These are phyloP conservation scores for Chlorella vulgaris DNA, from an alignment of 139 green algal species.

Conservation along the genomic window DNA sequence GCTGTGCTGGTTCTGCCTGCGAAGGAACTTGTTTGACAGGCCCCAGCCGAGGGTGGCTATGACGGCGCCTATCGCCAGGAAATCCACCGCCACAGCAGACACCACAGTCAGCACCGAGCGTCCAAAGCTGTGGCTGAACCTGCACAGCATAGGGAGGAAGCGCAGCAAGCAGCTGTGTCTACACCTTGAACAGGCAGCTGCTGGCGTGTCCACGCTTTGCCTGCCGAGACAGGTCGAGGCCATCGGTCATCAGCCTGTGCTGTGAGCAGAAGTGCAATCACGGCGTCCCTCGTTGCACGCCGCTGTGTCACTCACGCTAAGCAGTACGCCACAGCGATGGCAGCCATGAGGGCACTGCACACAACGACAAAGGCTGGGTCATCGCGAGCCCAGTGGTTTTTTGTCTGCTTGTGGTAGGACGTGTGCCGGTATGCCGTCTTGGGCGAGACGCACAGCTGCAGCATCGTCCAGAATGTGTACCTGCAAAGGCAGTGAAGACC, in stretches of 20 bases:
- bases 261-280: background rate
- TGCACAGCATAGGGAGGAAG: slow-evolving; percentile 41
- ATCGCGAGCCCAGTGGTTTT: slow-evolving; percentile 96
- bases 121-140: slow-evolving; percentile 71
- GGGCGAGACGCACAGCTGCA: slow-evolving; percentile 89
- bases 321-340: slow-evolving; percentile 81
- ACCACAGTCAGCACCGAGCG: slow-evolving; percentile 59
- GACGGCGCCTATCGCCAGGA: slow-evolving; percentile 76
- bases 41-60: slow-evolving; percentile 87
- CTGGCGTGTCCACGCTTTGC: no score
- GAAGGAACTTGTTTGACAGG: slow-evolving; percentile 83
- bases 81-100: slow-evolving; percentile 86
- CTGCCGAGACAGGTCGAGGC: no score
- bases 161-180: background rate
- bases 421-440: slow-evolving; percentile 96
- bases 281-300: background rate
- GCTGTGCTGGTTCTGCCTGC: slow-evolving; percentile 59
- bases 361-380: slow-evolving; percentile 96
- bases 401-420: slow-evolving; percentile 97
- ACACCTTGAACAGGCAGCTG: background rate
- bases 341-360: slow-evolving; percentile 69
- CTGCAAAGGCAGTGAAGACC: slow-evolving; percentile 41
- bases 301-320: slow-evolving; percentile 62
- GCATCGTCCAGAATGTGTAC: slow-evolving; percentile 97
- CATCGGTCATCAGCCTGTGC: background rate